Evolutionary conservation across 805 yeast species (phyloP).

Genomic region (Ogataea philodendri): DNA sequence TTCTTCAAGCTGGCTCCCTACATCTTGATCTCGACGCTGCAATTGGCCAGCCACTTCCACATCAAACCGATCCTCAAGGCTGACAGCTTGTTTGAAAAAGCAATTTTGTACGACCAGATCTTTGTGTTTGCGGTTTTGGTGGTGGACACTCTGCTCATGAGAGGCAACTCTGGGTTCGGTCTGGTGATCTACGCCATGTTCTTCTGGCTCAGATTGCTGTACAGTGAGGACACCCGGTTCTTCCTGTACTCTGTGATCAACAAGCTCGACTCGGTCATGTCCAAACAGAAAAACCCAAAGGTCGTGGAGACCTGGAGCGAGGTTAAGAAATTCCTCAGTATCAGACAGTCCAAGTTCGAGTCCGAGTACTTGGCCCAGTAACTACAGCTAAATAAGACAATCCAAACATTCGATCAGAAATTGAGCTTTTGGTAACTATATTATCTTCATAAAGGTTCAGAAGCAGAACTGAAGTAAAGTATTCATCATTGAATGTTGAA

Average conservation of each 20-base stretch:
- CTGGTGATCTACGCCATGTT: slow-evolving; percentile 54
- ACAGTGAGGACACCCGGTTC: slow-evolving; percentile 45
- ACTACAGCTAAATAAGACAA: slow-evolving; percentile 5
- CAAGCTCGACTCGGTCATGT: slow-evolving; percentile 42
- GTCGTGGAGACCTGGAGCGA: slow-evolving; percentile 41
- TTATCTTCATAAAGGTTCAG: slow-evolving; percentile 87
- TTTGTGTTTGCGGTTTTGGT: slow-evolving; percentile 50
- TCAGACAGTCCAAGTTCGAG: slow-evolving; percentile 39
- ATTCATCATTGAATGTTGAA: slow-evolving; percentile 56
- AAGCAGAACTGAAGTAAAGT: slow-evolving; percentile 90
- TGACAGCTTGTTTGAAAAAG: slow-evolving; percentile 39
- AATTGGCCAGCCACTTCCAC: slow-evolving; percentile 44
- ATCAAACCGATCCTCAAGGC: slow-evolving; percentile 40
- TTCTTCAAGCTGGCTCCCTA: slow-evolving; percentile 65
- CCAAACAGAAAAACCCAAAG: slow-evolving; percentile 44
- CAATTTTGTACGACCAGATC: slow-evolving; percentile 62
- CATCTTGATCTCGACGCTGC: slow-evolving; percentile 55
- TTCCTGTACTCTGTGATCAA: slow-evolving; percentile 42
- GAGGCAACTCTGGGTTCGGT: slow-evolving; percentile 70
- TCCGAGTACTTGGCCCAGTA: slow-evolving; percentile 18
- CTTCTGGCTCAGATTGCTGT: slow-evolving; percentile 71
- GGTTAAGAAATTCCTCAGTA: slow-evolving; percentile 40
- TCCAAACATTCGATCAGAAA: slow-evolving; percentile 13
- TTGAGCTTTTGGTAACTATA: slow-evolving; percentile 60
- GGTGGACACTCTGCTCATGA: slow-evolving; percentile 58